Percentiles rank a stretch among this genome's conserved stretches.
phyloP scores from a whole-genome alignment of 2,329 filamentous ascomycete species.

The Xylaria sp. region DNA sequence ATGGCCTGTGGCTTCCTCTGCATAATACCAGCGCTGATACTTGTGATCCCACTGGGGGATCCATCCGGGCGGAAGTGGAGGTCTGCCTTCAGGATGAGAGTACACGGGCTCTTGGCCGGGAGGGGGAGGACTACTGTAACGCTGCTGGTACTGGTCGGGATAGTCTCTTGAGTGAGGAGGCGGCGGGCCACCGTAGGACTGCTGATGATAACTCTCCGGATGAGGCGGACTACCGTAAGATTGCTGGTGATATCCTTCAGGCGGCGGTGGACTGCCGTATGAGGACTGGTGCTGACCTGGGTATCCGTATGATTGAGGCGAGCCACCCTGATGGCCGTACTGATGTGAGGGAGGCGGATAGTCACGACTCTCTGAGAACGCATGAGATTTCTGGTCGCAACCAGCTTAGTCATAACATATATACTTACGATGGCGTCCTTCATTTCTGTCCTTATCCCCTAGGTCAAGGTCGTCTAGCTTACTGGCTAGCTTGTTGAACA shows the following conservation, averaged over 20 bases:
- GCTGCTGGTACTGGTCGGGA: slow-evolving; percentile 35
- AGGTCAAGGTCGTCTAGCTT: slow-evolving; percentile 49
- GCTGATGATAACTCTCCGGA: slow-evolving; percentile 21
- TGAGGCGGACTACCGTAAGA: slow-evolving; percentile 12
- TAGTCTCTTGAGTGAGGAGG: slow-evolving; percentile 33
- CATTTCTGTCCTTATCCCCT: slow-evolving; percentile 43
- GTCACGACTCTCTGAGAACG: slow-evolving; percentile 38
- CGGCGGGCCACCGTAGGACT: slow-evolving; percentile 24
- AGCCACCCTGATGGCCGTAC: slow-evolving; percentile 33
- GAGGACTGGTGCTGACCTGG: slow-evolving; percentile 30
- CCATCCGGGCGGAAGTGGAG: slow-evolving; percentile 71
- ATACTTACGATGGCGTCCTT: slow-evolving; percentile 39
- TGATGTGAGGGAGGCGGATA: slow-evolving; percentile 45
- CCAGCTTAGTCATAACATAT: background rate
- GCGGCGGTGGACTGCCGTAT: slow-evolving; percentile 19
- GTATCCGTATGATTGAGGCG: slow-evolving; percentile 26
- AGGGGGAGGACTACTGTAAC: slow-evolving; percentile 35
- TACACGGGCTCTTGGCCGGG: slow-evolving; percentile 47
- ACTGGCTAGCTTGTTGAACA: slow-evolving; percentile 48
- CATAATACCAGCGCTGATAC: slow-evolving; percentile 72
- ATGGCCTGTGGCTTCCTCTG: slow-evolving; percentile 69
- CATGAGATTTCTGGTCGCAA: slow-evolving; percentile 10
- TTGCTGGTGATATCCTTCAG: slow-evolving; percentile 18
- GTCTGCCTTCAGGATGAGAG: slow-evolving; percentile 53
- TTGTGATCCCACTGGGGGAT: slow-evolving; percentile 70